Evolutionary conservation across 23 red algal species (phyloP), one percentile per base, ranked within the genome.

Genomic region (Agarophyton chilense): DNA sequence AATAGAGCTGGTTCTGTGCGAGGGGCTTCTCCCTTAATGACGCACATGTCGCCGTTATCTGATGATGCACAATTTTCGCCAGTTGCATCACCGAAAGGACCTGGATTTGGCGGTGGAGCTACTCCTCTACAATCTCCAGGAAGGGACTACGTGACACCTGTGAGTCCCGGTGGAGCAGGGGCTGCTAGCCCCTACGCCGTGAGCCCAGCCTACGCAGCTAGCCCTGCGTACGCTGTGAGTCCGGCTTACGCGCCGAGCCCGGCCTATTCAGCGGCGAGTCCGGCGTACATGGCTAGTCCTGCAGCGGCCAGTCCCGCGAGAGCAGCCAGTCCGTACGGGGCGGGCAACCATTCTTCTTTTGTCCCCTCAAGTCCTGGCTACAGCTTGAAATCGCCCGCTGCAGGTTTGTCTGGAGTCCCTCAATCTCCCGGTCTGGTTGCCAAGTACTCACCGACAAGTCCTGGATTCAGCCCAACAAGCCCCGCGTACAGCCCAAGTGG

Each of bases 391-490:
- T 92, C 88, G 18, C 88, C 92, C 2, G 83, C 70, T 7, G 71
- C 74, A 26, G 72, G 82, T 62, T 32, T 74, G 11, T 88, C 77
- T 41, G 83, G 70, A 41, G 72, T 74, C 29, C 53, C 82, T 18
- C 77, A 70, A 52, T 87, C 92, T 9, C 77, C 75, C 11, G 81
- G 76, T 78, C 55, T 61, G 29, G 78, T 51, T 73, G 80, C 88
- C 2, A 64, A 81, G 34, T 96, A 96, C 47, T 96, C 94, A 36
- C 94, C 94, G 25, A 90, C 94, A 43, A 96, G 94, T 60, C 94
- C 94, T n/a, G 94, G 88, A n/a, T 96, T 92, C 72, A 92, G 88
- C 45, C 94, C 94, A 12, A 96, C 94, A 19, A 96, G 94, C 39
- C 94, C 94, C 31, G 84, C 87, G n/a, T 96, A 93, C 84, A 90